Evolutionary conservation across 2,329 filamentous ascomycete genomes (phyloP).

Genomic region (Penicillium sumatraense): DNA sequence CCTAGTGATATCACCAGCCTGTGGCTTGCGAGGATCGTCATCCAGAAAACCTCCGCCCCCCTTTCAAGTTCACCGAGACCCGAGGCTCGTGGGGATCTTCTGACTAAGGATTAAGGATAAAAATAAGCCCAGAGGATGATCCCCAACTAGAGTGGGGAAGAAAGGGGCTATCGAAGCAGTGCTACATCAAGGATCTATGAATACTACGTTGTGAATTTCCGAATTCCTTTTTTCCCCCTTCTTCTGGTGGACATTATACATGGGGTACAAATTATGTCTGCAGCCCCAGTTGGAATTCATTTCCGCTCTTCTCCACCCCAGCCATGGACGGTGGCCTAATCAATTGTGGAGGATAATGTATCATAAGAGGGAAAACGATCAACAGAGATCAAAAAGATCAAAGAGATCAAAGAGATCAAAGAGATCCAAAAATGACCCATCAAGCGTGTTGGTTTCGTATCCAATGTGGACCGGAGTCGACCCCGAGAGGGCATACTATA

Average conservation of each 20-base stretch:
- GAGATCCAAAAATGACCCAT: not conserved
- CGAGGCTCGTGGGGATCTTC: conserved; percentile 15
- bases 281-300: conserved; percentile 10
- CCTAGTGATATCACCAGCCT: conserved; percentile 11
- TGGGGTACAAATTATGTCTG: not conserved
- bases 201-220: conserved; percentile 8
- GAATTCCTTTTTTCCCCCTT: not conserved
- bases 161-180: conserved; percentile 9
- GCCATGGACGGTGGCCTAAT: no score
- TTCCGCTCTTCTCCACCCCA: conserved; percentile 10
- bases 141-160: conserved; percentile 9
- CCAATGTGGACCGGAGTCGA: conserved; percentile 1
- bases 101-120: conserved; percentile 11
- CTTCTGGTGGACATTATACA: not conserved
- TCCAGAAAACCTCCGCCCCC: conserved; percentile 4
- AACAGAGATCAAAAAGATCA: no score
- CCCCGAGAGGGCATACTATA: not conserved
- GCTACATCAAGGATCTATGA: conserved; percentile 8
- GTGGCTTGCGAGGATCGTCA: conserved; percentile 24
- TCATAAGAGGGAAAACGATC: not conserved
- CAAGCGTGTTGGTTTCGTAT: not conserved
- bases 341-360: no score
- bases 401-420: no score
- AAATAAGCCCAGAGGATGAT: conserved; percentile 19
- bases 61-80: conserved; percentile 11